phyloP scores from a whole-genome alignment of 2,329 filamentous ascomycete genomes.

The Aureobasidium namibiae region DNA sequence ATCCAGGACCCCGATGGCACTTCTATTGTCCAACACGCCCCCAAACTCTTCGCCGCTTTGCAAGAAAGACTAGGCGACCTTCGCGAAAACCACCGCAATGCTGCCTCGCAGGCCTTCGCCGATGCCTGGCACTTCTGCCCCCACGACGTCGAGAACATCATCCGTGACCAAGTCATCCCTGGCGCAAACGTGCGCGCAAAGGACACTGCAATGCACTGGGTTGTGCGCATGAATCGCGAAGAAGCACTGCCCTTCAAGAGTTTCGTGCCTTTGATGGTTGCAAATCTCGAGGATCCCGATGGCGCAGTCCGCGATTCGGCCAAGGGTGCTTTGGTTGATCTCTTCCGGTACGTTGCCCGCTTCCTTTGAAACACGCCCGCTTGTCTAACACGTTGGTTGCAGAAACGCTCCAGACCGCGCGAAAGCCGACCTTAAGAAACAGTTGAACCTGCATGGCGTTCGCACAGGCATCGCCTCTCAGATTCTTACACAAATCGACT shows the following conservation, averaged over 20 bases:
- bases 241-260: slow-evolving; percentile 70
- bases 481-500: slow-evolving; percentile 62
- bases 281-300: slow-evolving; percentile 83
- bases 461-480: slow-evolving; percentile 76
- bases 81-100: slow-evolving; percentile 72
- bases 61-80: slow-evolving; percentile 80
- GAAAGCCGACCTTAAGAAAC: slow-evolving; percentile 80
- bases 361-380: neutral
- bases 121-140: slow-evolving; percentile 67
- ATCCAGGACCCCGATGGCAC: slow-evolving; percentile 74
- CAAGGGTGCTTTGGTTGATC: slow-evolving; percentile 73
- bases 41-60: slow-evolving; percentile 63
- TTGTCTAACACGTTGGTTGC: slow-evolving; percentile 2
- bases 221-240: slow-evolving; percentile 75
- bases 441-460: slow-evolving; percentile 76
- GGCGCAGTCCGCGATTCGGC: slow-evolving; percentile 77
- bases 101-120: slow-evolving; percentile 66
- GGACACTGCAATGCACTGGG: slow-evolving; percentile 76
- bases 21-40: slow-evolving; percentile 55
- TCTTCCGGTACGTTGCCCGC: slow-evolving; percentile 63
- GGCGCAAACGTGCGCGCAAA: slow-evolving; percentile 79
- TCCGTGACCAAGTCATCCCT: slow-evolving; percentile 69
- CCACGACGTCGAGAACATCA: slow-evolving; percentile 67
- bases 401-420: slow-evolving; percentile 72
- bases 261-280: slow-evolving; percentile 77